Evolutionary conservation across 495 filamentous ascomycete genomes (phyloP).

Genomic region (Aspergillus campestris): DNA sequence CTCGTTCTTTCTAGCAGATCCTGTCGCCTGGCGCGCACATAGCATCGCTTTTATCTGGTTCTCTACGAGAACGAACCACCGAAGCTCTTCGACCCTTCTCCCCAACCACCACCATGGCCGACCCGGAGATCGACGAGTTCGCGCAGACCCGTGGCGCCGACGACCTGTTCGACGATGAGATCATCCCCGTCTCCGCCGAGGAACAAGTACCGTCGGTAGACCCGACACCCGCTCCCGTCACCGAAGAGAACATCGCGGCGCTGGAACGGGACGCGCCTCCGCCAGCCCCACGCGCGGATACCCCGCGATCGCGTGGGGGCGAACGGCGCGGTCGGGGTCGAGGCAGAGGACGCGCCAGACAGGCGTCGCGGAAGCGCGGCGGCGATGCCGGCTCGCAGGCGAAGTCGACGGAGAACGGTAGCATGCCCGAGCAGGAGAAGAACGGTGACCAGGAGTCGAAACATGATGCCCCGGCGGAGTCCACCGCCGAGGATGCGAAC

Average conservation of each 20-base stretch:
- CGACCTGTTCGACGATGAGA: constrained; percentile 66
- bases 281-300: constrained; percentile 7
- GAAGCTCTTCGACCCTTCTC: no score
- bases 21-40: no score
- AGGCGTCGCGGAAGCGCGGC: constrained; percentile 25
- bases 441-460: constrained; percentile 7
- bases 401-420: constrained; percentile 6
- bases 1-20: no score
- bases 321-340: constrained; percentile 30
- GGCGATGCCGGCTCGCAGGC: constrained; percentile 15
- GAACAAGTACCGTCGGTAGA: constrained; percentile 22
- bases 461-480: constrained; percentile 10
- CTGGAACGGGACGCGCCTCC: constrained; percentile 10
- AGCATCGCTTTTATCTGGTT: no score
- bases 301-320: constrained; percentile 25
- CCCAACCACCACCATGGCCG: constrained; percentile 12
- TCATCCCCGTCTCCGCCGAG: constrained; percentile 48
- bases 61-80: no score
- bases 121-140: constrained; percentile 39
- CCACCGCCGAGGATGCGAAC: constrained; percentile 11
- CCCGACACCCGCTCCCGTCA: background rate
- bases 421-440: constrained; percentile 9
- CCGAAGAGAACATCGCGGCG: constrained; percentile 8
- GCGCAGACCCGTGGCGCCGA: constrained; percentile 59
- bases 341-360: constrained; percentile 23